These are phyloP conservation scores for Benincasa hispida DNA, from an alignment of 306 rosid genomes.

Conservation along the genomic window DNA sequence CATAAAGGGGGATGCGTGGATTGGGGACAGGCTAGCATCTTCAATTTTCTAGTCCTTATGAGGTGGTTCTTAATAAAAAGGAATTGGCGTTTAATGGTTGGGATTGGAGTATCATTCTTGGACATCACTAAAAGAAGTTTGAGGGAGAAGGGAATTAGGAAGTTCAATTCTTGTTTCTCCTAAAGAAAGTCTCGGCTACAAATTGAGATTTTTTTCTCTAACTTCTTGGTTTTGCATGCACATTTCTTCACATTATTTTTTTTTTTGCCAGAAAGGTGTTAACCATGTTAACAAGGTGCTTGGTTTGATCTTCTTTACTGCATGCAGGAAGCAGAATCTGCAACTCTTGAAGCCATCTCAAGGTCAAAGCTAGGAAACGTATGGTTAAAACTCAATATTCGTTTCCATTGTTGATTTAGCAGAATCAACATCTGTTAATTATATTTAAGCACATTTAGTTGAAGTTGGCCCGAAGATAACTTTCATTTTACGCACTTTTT, in stretches of 20 bases:
- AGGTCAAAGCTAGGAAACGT: slow-evolving; percentile 83
- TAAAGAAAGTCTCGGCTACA: background rate
- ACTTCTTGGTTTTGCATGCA: background rate
- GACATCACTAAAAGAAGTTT: background rate
- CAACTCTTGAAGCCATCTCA: slow-evolving; percentile 90
- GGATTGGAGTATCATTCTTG: background rate
- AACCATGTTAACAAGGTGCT: background rate
- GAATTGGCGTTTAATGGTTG: background rate
- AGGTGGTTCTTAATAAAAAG: background rate
- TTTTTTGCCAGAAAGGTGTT: background rate
- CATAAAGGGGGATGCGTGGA: background rate
- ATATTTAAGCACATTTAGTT: background rate
- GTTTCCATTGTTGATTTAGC: background rate
- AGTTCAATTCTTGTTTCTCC: background rate
- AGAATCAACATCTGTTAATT: background rate
- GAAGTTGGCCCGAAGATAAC: background rate
- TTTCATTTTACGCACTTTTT: background rate
- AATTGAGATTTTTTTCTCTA: background rate
- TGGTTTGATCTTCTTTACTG: slow-evolving; percentile 4
- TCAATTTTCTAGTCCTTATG: background rate
- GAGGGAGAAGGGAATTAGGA: background rate
- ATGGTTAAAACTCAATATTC: slow-evolving; percentile 20
- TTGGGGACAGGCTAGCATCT: background rate
- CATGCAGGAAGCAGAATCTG: slow-evolving; percentile 83
- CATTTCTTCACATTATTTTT: background rate